phyloP scores from a whole-genome alignment of 768 basidiomycete genomes.

The Mycena metata region DNA sequence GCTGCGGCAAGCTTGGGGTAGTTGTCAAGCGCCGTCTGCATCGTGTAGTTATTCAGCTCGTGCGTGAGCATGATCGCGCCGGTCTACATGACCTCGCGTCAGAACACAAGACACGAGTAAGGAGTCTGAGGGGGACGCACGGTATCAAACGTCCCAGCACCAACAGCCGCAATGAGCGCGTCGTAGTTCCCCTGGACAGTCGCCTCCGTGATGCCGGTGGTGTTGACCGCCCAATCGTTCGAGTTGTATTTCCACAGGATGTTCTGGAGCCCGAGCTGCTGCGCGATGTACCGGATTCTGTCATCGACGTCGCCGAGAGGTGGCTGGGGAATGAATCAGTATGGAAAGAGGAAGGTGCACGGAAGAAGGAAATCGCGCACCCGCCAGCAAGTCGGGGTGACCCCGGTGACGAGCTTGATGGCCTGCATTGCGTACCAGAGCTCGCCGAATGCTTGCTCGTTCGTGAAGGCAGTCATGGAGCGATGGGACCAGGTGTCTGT shows the following conservation, averaged over 20 bases:
- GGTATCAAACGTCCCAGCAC: constrained; percentile 18
- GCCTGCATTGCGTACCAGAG: constrained; percentile 75
- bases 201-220: neutral
- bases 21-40: constrained; percentile 67
- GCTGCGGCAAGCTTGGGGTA: constrained; percentile 59
- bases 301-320: constrained; percentile 41
- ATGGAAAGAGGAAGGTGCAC: neutral
- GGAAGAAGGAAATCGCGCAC: constrained; percentile 47
- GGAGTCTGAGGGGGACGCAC: neutral
- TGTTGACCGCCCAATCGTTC: constrained; percentile 40
- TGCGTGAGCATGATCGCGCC: constrained; percentile 55
- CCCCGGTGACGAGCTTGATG: constrained; percentile 66
- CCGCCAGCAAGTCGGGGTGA: constrained; percentile 74
- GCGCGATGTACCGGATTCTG: constrained; percentile 36
- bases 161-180: neutral
- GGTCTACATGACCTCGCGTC: neutral
- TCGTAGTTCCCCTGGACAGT: constrained; percentile 33
- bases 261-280: constrained; percentile 51
- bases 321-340: constrained; percentile 29
- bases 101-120: neutral
- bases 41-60: constrained; percentile 72
- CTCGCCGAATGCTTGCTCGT: constrained; percentile 80
- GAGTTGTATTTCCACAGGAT: constrained; percentile 72
- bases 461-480: constrained; percentile 72
- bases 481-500: constrained; percentile 68